Evolutionary conservation across 2,329 filamentous ascomycete species (phyloP).

Genomic region (Dryadomyces sulphureus): DNA sequence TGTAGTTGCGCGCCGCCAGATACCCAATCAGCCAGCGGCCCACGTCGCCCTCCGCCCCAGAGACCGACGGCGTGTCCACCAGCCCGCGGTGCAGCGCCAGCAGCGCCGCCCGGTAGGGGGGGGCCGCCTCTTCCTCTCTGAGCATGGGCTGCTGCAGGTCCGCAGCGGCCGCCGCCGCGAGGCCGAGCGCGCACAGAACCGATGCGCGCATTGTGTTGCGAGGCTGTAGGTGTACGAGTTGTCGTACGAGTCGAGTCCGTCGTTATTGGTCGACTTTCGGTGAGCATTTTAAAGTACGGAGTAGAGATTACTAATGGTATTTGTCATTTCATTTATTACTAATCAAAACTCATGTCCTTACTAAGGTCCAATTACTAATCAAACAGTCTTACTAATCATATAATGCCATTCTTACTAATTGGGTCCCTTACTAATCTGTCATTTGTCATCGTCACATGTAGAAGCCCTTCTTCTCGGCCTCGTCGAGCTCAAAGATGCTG

Average conservation of each 20-base stretch:
- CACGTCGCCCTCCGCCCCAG: constrained; percentile 51
- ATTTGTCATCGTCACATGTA: neutral
- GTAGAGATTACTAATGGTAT: too few species aligned
- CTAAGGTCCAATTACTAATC: too few species aligned
- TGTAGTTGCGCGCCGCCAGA: constrained; percentile 35
- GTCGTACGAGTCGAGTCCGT: neutral
- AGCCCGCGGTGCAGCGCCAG: constrained; percentile 62
- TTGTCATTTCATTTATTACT: too few species aligned
- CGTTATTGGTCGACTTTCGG: too few species aligned
- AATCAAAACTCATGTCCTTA: too few species aligned
- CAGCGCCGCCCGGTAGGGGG: constrained; percentile 34
- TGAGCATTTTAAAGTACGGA: too few species aligned
- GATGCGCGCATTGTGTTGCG: neutral
- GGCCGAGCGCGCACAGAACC: neutral
- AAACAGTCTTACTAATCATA: too few species aligned
- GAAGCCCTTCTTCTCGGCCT: constrained; percentile 1
- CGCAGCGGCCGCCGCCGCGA: neutral
- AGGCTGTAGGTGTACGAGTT: too few species aligned
- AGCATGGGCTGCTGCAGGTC: neutral
- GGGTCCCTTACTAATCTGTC: too few species aligned
- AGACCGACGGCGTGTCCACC: constrained; percentile 59
- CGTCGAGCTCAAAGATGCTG: neutral
- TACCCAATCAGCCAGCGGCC: constrained; percentile 55
- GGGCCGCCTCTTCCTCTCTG: neutral
- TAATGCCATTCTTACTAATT: too few species aligned